A percentile compares a stretch with the other conserved stretches of the same genome.
phyloP scores from a whole-genome alignment of 306 rosid genomes.

The Datisca glomerata region DNA sequence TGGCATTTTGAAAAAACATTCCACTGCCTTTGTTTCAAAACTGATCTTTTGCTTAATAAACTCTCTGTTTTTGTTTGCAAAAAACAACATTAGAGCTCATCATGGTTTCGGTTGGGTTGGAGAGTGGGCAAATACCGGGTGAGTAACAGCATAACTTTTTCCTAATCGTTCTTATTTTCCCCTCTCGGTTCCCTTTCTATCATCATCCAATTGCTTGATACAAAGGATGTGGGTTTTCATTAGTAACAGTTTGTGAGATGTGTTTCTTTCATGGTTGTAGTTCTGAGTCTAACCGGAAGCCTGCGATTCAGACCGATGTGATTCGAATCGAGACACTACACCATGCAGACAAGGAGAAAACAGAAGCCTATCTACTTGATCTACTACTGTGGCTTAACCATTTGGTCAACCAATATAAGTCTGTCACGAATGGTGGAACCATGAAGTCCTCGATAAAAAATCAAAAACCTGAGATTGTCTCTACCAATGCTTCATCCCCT shows the following conservation, averaged over 20 bases:
- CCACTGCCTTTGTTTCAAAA: slow-evolving; percentile 3
- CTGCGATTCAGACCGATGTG: slow-evolving; percentile 28
- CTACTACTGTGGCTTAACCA: slow-evolving; percentile 76
- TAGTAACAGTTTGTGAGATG: neutral
- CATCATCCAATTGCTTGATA: neutral
- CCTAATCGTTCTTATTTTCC: neutral
- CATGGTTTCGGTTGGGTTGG: slow-evolving; percentile 98
- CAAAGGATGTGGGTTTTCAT: neutral
- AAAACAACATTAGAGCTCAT: slow-evolving; percentile 51
- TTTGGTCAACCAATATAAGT: slow-evolving; percentile 38
- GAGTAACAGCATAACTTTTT: slow-evolving; percentile 17
- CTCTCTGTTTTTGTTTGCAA: slow-evolving; percentile 20
- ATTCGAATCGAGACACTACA: slow-evolving; percentile 71
- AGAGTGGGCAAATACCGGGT: slow-evolving; percentile 87
- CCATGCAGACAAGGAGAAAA: slow-evolving; percentile 68
- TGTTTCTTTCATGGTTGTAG: slow-evolving; percentile 25
- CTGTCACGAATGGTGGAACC: slow-evolving; percentile 9
- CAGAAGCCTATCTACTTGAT: slow-evolving; percentile 49
- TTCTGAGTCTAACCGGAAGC: slow-evolving; percentile 48
- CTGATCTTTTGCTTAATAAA: slow-evolving; percentile 14
- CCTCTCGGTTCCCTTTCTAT: neutral
- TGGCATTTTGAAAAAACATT: slow-evolving; percentile 12
- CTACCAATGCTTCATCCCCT: neutral
- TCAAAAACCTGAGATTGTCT: neutral
- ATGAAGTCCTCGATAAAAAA: too few species aligned